Evolutionary conservation across 345 rosid genomes (phyloP), one percentile per base, ranked within the genome.

Genomic region (Camelina laxa): DNA sequence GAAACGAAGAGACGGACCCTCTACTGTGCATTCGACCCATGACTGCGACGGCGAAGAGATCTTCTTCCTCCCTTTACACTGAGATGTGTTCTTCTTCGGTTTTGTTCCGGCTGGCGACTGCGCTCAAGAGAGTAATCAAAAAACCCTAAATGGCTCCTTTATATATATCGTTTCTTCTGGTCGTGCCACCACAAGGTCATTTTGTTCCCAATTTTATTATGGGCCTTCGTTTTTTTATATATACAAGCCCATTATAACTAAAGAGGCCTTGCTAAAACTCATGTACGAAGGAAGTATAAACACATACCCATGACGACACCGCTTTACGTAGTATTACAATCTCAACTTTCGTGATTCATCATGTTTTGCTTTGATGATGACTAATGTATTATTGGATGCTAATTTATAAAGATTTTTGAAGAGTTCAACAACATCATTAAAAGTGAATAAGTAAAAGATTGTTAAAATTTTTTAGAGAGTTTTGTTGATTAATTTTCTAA

Each of bases 21-120:
- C 79, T 66, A 39, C 84, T 78, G 62, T 87, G 91, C 81, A 87
- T 84, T n/a, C 91, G 86, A 45, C 88, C 91, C 91, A 87, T 87
- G 80, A 45, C 16, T 61, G 73, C 55, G 31, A 65, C 60, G 38
- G 17, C 11, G 20, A 36, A 44, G 30, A 22, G 67, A 51, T 33
- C 14, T 49, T 45, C 31, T 27, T 27, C 30, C 30, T 27, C 30
- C 30, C 30, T 36, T 42, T 20, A 30, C 69, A 17, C 74, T 60
- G 65, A 56, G 71, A 65, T 33, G 36, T 35, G 1, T 45, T 19
- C 65, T 20, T 36, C 38, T 8, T 38, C 38, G 67, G 51, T 53
- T 35, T 35, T 15, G 19, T 50, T 11, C 39, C 65, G 72, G 64
- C 70, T 54, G 62, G 62, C 56, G 47, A 51, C 76, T 72, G 42